Conservation (phyloP, 2,329 filamentous ascomycete genomes). For the Diaporthe vaccinii region DNA sequence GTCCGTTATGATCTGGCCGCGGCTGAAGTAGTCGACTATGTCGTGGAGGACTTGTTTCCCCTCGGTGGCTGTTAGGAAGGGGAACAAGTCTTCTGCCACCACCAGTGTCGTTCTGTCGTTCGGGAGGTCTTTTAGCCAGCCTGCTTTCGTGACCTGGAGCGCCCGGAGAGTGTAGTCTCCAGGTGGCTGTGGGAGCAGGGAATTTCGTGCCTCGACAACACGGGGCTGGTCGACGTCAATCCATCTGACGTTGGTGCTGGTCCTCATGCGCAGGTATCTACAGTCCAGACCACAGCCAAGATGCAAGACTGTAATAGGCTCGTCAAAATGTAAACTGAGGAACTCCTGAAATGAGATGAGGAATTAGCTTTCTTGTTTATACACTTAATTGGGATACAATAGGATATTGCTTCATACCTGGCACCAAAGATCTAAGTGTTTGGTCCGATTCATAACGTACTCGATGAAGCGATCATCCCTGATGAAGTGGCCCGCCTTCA, state of each 20-base stretch:
- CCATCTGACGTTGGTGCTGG: slow-evolving; percentile 35
- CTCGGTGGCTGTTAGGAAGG: neutral
- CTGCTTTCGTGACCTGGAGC: slow-evolving; percentile 25
- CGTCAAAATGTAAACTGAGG: slow-evolving; percentile 2
- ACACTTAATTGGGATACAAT: neutral
- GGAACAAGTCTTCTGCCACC: slow-evolving; percentile 17
- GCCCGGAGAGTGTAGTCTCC: slow-evolving; percentile 36
- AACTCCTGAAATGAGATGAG: slow-evolving; percentile 1
- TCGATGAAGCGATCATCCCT: slow-evolving; percentile 16
- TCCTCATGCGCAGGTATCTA: slow-evolving; percentile 24
- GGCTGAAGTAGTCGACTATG: slow-evolving; percentile 12
- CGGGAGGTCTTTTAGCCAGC: slow-evolving; percentile 31
- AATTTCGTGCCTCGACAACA: slow-evolving; percentile 31
- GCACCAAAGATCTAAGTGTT: slow-evolving; percentile 15
- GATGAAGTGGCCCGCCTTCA: neutral
- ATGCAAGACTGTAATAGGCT: slow-evolving; percentile 36
- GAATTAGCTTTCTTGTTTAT: neutral
- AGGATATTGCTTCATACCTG: neutral
- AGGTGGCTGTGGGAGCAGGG: slow-evolving; percentile 14
- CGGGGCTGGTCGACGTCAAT: slow-evolving; percentile 38
- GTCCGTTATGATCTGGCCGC: slow-evolving; percentile 9
- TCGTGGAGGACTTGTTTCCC: slow-evolving; percentile 14
- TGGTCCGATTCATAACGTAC: slow-evolving; percentile 22
- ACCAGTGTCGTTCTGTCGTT: slow-evolving; percentile 29
- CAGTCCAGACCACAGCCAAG: slow-evolving; percentile 39